Percentiles rank a stretch among this genome's conserved stretches.
phyloP scores from a whole-genome alignment of 129 eudicot species.

The Logfia minima region DNA sequence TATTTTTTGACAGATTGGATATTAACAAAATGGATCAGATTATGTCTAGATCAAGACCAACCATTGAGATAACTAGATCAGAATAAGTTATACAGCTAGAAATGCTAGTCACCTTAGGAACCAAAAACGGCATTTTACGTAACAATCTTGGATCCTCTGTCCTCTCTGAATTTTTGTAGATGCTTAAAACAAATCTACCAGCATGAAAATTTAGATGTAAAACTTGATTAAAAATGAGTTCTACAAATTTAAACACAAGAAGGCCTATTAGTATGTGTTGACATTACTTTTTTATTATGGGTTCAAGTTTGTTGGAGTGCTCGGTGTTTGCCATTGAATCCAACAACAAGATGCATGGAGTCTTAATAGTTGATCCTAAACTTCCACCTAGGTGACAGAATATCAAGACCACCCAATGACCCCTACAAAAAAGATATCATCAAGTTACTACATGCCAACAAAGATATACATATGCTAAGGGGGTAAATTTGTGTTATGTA shows the following conservation, averaged over 20 bases:
- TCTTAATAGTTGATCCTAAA: slow-evolving; percentile 33
- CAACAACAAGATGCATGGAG: slow-evolving; percentile 76
- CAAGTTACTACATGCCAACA: slow-evolving; percentile 13
- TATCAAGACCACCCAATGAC: slow-evolving; percentile 79
- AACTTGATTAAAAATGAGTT: background rate
- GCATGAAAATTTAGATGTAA: background rate
- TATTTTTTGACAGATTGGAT: background rate
- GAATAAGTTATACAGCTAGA: background rate
- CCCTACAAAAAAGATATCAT: slow-evolving; percentile 43
- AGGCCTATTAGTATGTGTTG: background rate
- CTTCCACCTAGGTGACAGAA: slow-evolving; percentile 70
- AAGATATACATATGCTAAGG: background rate
- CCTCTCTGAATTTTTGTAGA: slow-evolving; percentile 43
- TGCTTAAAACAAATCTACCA: slow-evolving; percentile 62
- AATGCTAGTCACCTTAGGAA: slow-evolving; percentile 58
- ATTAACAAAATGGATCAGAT: background rate
- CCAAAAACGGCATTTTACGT: slow-evolving; percentile 42
- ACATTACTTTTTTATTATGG: slow-evolving; percentile 54
- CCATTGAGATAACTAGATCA: background rate
- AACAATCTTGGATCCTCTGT: slow-evolving; percentile 33
- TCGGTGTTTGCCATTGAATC: slow-evolving; percentile 61
- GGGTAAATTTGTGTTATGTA: background rate
- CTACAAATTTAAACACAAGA: background rate
- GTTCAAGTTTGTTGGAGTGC: slow-evolving; percentile 55
- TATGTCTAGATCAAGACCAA: background rate